These are phyloP conservation scores for Plenodomus tracheiphilus DNA, from an alignment of 2,329 filamentous ascomycete species.

Conservation along the genomic window DNA sequence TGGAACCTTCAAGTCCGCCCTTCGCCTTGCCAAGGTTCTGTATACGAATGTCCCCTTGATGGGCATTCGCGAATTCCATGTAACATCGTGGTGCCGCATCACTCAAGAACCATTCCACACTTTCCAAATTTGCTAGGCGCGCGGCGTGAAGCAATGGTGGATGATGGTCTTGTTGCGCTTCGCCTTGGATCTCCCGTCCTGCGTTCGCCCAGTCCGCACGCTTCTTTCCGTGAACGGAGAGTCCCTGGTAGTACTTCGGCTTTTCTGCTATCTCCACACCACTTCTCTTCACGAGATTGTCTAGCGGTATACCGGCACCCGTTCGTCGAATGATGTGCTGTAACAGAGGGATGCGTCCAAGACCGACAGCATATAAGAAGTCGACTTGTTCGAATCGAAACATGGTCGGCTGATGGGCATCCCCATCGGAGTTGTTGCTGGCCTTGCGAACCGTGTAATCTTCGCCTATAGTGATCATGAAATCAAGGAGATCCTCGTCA, in stretches of 20 bases:
- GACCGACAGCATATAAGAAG: slow-evolving; percentile 45
- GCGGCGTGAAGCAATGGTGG: slow-evolving; percentile 67
- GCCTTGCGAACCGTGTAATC: slow-evolving; percentile 14
- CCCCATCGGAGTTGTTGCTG: slow-evolving; percentile 4
- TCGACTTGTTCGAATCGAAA: slow-evolving; percentile 19
- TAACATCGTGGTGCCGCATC: slow-evolving; percentile 71
- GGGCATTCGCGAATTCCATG: slow-evolving; percentile 65
- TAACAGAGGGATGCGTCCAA: slow-evolving; percentile 60
- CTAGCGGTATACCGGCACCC: slow-evolving; percentile 70
- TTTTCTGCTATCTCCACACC: slow-evolving; percentile 66
- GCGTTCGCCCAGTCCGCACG: slow-evolving; percentile 67
- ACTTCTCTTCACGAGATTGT: slow-evolving; percentile 66
- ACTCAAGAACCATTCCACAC: slow-evolving; percentile 76
- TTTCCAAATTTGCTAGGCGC: slow-evolving; percentile 61
- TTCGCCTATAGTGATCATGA: slow-evolving; percentile 19
- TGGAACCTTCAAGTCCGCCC: slow-evolving; percentile 65
- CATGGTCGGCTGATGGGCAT: not conserved
- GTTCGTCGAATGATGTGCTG: slow-evolving; percentile 66
- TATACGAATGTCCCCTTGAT: slow-evolving; percentile 64
- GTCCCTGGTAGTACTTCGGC: slow-evolving; percentile 73
- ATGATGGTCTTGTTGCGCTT: slow-evolving; percentile 10
- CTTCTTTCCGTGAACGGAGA: slow-evolving; percentile 69
- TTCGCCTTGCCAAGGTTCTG: slow-evolving; percentile 62
- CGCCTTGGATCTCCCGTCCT: slow-evolving; percentile 10
- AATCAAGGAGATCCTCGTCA: slow-evolving; percentile 19